phyloP scores from a whole-genome alignment of 352 stramenopile genomes.

The Elongisporangium anandrum region DNA sequence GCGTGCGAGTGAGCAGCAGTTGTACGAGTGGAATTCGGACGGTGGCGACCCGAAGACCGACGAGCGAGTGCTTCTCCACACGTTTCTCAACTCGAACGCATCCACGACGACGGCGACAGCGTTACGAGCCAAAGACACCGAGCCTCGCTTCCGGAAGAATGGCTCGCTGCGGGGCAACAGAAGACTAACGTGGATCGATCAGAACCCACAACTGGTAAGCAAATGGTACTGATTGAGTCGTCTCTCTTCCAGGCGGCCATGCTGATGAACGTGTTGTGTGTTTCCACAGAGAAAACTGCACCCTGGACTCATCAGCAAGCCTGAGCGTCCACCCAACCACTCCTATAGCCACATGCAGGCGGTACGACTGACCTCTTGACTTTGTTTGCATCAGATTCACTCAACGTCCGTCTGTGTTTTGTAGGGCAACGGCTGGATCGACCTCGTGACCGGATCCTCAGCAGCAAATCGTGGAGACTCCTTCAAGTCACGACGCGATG shows the following conservation, averaged over 20 bases:
- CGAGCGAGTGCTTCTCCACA: conserved; percentile 75
- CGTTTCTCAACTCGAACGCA: conserved; percentile 55
- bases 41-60: conserved; percentile 42
- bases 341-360: conserved; percentile 74
- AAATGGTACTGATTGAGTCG: background rate
- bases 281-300: conserved; percentile 47
- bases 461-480: background rate
- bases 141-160: background rate
- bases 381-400: too few relatives aligned
- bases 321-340: conserved; percentile 65
- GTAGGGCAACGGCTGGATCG: conserved; percentile 69
- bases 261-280: conserved; percentile 4
- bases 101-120: background rate
- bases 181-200: conserved; percentile 69
- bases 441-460: conserved; percentile 32
- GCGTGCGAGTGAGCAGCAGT: conserved; percentile 49
- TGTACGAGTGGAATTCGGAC: conserved; percentile 67
- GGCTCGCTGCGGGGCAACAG: conserved; percentile 2
- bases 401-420: background rate
- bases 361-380: conserved; percentile 19
- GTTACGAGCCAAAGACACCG: background rate
- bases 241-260: background rate
- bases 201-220: conserved; percentile 55
- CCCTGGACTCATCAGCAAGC: conserved; percentile 44
- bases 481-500: background rate